These are phyloP conservation scores for Ustilago shanxiensis DNA, from an alignment of 1,284 basidiomycete genomes.

Conservation along the genomic window DNA sequence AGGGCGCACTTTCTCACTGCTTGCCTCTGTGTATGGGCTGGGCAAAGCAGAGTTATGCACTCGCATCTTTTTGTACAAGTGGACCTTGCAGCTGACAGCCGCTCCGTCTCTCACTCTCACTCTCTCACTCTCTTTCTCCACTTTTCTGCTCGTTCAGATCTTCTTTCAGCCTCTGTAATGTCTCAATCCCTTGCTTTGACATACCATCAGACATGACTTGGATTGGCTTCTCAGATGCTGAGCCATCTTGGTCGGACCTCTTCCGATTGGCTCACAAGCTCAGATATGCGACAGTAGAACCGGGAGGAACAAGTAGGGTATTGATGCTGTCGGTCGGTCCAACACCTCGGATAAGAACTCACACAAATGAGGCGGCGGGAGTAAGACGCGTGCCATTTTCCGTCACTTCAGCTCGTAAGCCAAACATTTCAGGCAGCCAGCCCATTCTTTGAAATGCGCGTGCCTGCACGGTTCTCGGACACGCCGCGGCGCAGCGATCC, in stretches of 20 bases:
- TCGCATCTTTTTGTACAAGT: neutral
- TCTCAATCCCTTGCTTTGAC: no score
- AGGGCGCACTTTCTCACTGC: neutral
- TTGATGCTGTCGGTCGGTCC: conserved; percentile 4
- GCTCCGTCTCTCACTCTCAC: neutral
- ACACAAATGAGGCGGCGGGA: neutral
- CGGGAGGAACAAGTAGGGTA: neutral
- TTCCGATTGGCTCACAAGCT: no score
- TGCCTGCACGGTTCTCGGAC: conserved; percentile 42
- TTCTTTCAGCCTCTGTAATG: neutral
- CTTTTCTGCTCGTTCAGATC: neutral
- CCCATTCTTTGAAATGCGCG: conserved; percentile 25
- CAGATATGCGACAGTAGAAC: no score
- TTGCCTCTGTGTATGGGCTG: neutral
- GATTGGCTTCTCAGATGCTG: no score
- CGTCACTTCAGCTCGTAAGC: neutral
- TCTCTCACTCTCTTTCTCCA: neutral
- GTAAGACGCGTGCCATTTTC: neutral
- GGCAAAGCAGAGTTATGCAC: neutral
- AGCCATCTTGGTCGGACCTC: no score
- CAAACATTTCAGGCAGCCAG: no score
- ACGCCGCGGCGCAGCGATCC: conserved; percentile 6
- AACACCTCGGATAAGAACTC: conserved; percentile 1
- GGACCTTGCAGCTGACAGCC: conserved; percentile 12
- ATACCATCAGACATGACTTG: no score